Base-by-base conservation (phyloP, 139 green algal species). In the Coccomyxa sp. region DNA sequence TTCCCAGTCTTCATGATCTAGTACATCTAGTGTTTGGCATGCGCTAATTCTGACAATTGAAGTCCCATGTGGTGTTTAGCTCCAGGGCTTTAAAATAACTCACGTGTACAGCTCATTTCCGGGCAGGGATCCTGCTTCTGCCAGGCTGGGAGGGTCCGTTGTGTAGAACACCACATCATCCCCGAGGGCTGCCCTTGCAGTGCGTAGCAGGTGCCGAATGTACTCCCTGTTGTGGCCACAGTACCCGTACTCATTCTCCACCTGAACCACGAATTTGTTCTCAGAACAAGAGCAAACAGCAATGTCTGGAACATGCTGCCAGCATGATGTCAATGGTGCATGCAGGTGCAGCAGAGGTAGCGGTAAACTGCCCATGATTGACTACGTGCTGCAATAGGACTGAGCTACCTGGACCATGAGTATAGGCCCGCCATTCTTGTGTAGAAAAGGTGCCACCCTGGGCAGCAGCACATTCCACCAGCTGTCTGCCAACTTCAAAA, bases 171-270 rank as follows among this genome's bases (percentile, higher is more conserved):
- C 51, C 30, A 80, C 77, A 28, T 88, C 75, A 17, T 80, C 32
- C 0, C 88, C 89, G 66, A 94, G 81, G 25, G 84, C 60, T 0
- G 81, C 51, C 31, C 84, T 82, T 3, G 87, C 86, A 0, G 79
- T 67, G 28, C 17, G 58, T 0, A 79, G 78, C 58, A 94, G 79
- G 66, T 91, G 84, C 9, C 84, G 63, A 63, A 93, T 45, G 83
- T 93, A 93, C 0, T 38, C 18, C 51, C 58, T 88, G 79, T 86
- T 67, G 23, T 75, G 13, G 15, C 79, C 28, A 7, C 86, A 90
- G 71, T 90, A 92, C 17, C 91, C 91, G 31, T 89, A 92, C 85
- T 94, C 91, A 77, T 94, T 94, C 75, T 94, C 91, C 14, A 94
- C 81, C 89, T 94, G 90, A 79, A 82, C 0, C 4, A 31, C 11